Evolutionary conservation across 192 early-diverging fungal genomes (phyloP).

Genomic region (Piromyces sp.): DNA sequence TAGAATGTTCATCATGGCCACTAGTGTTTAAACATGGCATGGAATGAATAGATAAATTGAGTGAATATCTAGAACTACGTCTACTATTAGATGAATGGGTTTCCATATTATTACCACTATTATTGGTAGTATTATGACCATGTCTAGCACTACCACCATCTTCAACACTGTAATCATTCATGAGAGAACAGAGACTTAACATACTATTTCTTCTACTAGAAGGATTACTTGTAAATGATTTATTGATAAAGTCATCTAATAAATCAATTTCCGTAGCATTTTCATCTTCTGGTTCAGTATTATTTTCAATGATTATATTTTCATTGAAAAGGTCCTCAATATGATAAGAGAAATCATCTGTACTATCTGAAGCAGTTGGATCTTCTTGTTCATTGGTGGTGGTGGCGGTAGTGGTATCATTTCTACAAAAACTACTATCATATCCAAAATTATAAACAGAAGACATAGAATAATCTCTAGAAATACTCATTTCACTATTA

Average conservation of each 20-base stretch:
- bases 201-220: background rate
- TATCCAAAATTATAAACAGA: background rate
- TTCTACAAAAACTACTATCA: background rate
- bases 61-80: background rate
- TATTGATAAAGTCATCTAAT: background rate
- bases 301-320: background rate
- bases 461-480: background rate
- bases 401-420: background rate
- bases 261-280: background rate
- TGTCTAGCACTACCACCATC: background rate
- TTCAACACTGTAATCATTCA: background rate
- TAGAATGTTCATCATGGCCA: background rate
- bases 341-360: background rate
- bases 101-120: too few species aligned
- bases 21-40: background rate
- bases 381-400: too few species aligned
- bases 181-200: background rate
- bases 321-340: background rate
- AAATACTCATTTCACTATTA: background rate
- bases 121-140: too few species aligned
- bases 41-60: background rate
- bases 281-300: background rate
- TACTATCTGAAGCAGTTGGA: background rate
- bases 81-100: background rate
- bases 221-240: background rate